phyloP scores from a whole-genome alignment of 495 filamentous ascomycete genomes.

The Lentithecium fluviatile region DNA sequence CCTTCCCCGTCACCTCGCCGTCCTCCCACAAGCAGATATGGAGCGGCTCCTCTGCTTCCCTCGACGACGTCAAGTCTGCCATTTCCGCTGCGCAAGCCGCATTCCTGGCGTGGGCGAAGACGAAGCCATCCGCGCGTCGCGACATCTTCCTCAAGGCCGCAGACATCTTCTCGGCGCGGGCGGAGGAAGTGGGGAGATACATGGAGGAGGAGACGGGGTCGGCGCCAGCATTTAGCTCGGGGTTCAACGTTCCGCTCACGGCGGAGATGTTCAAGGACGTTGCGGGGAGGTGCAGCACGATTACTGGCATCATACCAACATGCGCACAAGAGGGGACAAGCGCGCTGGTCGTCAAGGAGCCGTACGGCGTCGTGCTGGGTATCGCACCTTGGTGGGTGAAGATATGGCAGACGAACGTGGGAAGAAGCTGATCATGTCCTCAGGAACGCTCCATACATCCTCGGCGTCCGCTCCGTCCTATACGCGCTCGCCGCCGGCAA shows the following conservation, averaged over 20 bases:
- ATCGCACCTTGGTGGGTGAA: slow-evolving; percentile 69
- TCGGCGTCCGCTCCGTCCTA: slow-evolving; percentile 52
- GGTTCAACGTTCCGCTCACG: slow-evolving; percentile 61
- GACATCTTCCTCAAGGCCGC: slow-evolving; percentile 71
- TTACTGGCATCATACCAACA: slow-evolving; percentile 61
- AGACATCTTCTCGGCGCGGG: slow-evolving; percentile 62
- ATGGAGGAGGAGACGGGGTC: slow-evolving; percentile 71
- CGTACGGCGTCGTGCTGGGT: slow-evolving; percentile 74
- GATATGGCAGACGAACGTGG: background rate
- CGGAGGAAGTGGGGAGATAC: slow-evolving; percentile 61
- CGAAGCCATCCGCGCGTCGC: slow-evolving; percentile 60
- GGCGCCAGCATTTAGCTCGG: slow-evolving; percentile 34
- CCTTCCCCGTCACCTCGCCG: slow-evolving; percentile 68
- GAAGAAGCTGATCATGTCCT: background rate
- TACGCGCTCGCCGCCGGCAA: slow-evolving; percentile 82
- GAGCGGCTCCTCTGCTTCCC: slow-evolving; percentile 59
- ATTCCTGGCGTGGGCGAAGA: slow-evolving; percentile 68
- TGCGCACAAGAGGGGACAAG: slow-evolving; percentile 53
- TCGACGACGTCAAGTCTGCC: slow-evolving; percentile 61
- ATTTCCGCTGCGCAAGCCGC: slow-evolving; percentile 66
- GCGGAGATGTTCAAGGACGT: slow-evolving; percentile 66
- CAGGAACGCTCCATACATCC: slow-evolving; percentile 45
- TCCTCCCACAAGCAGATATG: slow-evolving; percentile 61
- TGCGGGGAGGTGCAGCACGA: slow-evolving; percentile 60
- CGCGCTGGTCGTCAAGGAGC: slow-evolving; percentile 76